Base-by-base conservation (phyloP, 495 filamentous ascomycete genomes). In the Cercophora scortea region DNA sequence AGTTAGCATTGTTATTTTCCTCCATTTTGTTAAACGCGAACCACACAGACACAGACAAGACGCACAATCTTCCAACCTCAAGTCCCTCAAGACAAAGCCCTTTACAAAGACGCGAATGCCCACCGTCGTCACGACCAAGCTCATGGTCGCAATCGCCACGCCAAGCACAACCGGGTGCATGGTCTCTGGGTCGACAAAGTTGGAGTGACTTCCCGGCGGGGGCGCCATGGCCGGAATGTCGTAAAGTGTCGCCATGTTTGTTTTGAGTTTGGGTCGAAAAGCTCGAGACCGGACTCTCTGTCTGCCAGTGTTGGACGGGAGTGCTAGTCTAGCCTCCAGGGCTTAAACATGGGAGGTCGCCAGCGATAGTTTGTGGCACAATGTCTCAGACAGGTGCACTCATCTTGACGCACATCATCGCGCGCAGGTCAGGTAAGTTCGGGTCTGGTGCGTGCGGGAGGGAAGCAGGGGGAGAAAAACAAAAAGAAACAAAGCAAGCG, bases 191-290 rank as follows among this genome's bases (percentile, higher is more conserved):
- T 62, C 32, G 39, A 47, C 53, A 44, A 62, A 62, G 40, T 64
- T 60, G 12, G 56, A 34, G 13, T 16, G 33, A 10, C 42, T 34
- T 12, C 61, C 61, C 13, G 54, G 49, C n/a, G 61, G 61, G 10
- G 61, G 61, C n/a, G 32, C 6, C 60, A 64, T 60, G 33, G 57
- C 55, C 52, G 64, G 43, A 43, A 61, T 51, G 52, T 51, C 19
- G 19, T 25, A 16, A 8, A 38, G 41, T 5, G 15, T 18, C 41
- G 41, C 12, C 41, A 18, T 43, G n/a, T n/a, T 42, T 8, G 41
- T 2, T 25, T 25, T 25, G 25, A 25, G 25, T 25, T 25, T 25
- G 25, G 25, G 25, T 25, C 25, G 25, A 25, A 25, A 25, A 25
- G 25, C 25, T 25, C 25, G 25, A 25, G 25, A 25, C 5, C n/a